Evolutionary conservation across 768 basidiomycete species (phyloP), one percentile per base, ranked within the genome.

Genomic region (Trametes meyenii): DNA sequence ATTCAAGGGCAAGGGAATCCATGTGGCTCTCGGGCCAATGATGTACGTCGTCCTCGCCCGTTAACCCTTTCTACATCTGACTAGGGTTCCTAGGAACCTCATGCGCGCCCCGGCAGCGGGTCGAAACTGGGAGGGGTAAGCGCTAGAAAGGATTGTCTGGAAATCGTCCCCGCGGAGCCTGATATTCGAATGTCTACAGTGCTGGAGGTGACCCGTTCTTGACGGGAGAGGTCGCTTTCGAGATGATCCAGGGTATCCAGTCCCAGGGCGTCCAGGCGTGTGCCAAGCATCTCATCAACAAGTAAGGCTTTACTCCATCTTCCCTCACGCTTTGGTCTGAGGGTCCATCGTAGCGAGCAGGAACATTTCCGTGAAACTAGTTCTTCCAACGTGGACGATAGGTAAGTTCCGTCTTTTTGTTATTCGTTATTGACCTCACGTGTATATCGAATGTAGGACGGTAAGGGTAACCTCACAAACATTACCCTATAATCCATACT

Each of bases 171-270:
- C n/a, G 21, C 23, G 13, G 13, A 24, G 5, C 51, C 38, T 39
- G 23, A n/a, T 33, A 21, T 21, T 16, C 10, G 19, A 17, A 43
- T 33, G 29, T 33, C 11, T 49, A 17, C n/a, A 64, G 62, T 11
- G 62, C 49, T n/a, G 62, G 62, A 26, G 92, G 83, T 10, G 94
- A 97, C 71, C 95, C 95, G 0, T 96, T 85, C 76, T 76, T 96
- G 12, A 70, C 84, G 16, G 93, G 95, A 6, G 92, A 92, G 69
- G 78, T 80, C 8, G 83, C 87, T 1, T 88, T 83, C 59, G 89
- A 93, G 71, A 94, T 91, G 1, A 84, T 96, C 58, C 74, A 87
- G n/a, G 94, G 94, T 17, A 75, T 96, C 73, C 94, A 96, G 69
- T 73, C 78, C n/a, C 81, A 75, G 12, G 94, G 94, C 40, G 90